These are phyloP conservation scores for Salvia splendens DNA, from an alignment of 257 asterid species.

Conservation along the genomic window DNA sequence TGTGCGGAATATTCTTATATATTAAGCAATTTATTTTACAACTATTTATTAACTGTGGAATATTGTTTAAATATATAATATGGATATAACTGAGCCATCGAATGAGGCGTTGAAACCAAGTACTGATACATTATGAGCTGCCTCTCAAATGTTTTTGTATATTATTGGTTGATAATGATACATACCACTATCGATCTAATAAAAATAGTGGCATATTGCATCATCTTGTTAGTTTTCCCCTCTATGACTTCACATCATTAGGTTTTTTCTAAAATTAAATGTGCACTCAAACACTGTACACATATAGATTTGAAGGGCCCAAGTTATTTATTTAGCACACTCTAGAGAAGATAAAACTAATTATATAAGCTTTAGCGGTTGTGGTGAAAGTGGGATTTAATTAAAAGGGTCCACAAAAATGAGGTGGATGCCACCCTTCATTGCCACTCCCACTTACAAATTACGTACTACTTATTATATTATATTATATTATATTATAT, in stretches of 20 bases:
- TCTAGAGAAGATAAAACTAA: conserved; percentile 15
- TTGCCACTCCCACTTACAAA: conserved; percentile 30
- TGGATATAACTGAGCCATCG: conserved; percentile 15
- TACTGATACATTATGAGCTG: background rate
- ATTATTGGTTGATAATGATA: conserved; percentile 19
- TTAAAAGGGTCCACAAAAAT: conserved; percentile 24
- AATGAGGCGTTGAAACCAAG: conserved; percentile 28
- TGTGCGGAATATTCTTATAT: background rate
- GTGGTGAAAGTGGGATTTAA: conserved; percentile 29
- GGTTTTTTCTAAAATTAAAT: background rate
- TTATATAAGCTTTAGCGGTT: conserved; percentile 26
- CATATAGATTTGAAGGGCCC: background rate
- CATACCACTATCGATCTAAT: conserved; percentile 22
- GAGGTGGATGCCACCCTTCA: conserved; percentile 40
- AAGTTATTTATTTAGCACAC: conserved; percentile 1
- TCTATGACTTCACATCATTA: conserved; percentile 30
- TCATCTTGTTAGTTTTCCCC: conserved; percentile 18
- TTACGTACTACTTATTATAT: too few species aligned
- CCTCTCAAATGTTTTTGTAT: conserved; percentile 1
- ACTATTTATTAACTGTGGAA: background rate
- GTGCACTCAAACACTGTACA: too few species aligned
- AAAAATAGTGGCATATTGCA: conserved; percentile 30
- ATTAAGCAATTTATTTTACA: background rate
- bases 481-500: too few species aligned
- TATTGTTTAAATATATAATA: background rate